Conservation (phyloP, 345 rosid genomes). For the Linum usitatissimum region DNA sequence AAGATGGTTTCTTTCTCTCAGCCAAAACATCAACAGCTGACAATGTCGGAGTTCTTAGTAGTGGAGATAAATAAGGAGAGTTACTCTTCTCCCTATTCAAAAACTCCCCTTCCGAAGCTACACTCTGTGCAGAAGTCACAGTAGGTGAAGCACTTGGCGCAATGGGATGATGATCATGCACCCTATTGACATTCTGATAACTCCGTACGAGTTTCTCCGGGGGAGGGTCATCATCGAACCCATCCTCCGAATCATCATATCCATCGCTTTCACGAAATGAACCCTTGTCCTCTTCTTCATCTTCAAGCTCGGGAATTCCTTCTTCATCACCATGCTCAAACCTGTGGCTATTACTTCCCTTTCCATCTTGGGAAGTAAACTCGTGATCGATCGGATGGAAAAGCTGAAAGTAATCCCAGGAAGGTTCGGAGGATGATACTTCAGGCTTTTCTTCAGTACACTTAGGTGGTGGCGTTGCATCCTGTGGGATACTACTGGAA, state of each 20-base stretch:
- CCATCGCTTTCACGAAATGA: conserved; percentile 48
- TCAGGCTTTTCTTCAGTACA: conserved; percentile 38
- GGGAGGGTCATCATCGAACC: conserved; percentile 43
- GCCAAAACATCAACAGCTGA: conserved; percentile 22
- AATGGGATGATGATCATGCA: conserved; percentile 23
- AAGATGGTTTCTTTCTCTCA: conserved; percentile 33
- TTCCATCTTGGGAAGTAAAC: conserved; percentile 45
- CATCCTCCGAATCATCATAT: conserved; percentile 61
- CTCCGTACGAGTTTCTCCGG: conserved; percentile 57
- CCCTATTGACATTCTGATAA: conserved; percentile 59
- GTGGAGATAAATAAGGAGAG: conserved; percentile 67
- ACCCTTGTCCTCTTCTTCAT: conserved; percentile 40
- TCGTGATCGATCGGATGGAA: conserved; percentile 52
- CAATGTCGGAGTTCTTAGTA: conserved; percentile 37
- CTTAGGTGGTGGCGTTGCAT: conserved; percentile 27
- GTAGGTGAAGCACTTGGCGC: conserved; percentile 28
- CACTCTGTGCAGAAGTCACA: conserved; percentile 27
- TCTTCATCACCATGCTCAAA: conserved; percentile 41
- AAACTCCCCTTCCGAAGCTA: conserved; percentile 41
- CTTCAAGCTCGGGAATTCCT: conserved; percentile 55
- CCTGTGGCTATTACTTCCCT: conserved; percentile 20
- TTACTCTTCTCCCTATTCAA: conserved; percentile 40
- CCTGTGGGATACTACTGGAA: conserved; percentile 34
- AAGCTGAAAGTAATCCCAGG: conserved; percentile 89
- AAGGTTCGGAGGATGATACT: conserved; percentile 30